phyloP scores from a whole-genome alignment of 345 rosid genomes.

The Erucastrum elatum region DNA sequence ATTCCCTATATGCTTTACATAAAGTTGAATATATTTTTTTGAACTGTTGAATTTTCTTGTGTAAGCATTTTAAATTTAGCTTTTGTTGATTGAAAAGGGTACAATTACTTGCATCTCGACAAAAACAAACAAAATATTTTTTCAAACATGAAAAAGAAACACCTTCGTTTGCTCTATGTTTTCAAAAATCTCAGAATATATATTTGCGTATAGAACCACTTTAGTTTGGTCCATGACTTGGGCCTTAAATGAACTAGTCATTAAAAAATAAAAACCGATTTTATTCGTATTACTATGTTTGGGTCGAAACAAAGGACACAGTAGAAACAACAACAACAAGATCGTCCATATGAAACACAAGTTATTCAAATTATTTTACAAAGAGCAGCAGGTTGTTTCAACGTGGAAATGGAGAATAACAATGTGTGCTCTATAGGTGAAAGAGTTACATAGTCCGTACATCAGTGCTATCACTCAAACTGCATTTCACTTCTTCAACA shows the following conservation, averaged over 20 bases:
- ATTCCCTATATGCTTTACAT: too few species aligned
- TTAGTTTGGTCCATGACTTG: background rate
- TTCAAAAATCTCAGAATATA: too few species aligned
- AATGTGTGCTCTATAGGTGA: background rate
- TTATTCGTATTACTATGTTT: background rate
- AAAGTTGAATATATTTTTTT: background rate
- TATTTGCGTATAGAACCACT: background rate
- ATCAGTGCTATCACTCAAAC: background rate
- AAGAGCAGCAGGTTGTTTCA: background rate
- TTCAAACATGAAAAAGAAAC: too few species aligned
- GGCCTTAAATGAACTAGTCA: background rate
- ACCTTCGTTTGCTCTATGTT: too few species aligned
- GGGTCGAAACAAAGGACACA: background rate
- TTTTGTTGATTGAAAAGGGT: too few species aligned
- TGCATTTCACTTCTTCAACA: background rate
- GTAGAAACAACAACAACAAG: background rate
- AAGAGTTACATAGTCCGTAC: background rate
- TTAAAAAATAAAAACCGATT: too few species aligned
- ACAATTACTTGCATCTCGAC: too few species aligned
- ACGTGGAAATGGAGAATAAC: background rate
- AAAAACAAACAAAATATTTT: too few species aligned
- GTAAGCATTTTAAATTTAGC: too few species aligned
- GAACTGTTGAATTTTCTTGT: background rate
- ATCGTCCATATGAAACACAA: background rate
- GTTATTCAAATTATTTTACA: background rate